Evolutionary conservation across 176 grass and related monocot species (phyloP).

Genomic region (Thinopyrum elongatum): DNA sequence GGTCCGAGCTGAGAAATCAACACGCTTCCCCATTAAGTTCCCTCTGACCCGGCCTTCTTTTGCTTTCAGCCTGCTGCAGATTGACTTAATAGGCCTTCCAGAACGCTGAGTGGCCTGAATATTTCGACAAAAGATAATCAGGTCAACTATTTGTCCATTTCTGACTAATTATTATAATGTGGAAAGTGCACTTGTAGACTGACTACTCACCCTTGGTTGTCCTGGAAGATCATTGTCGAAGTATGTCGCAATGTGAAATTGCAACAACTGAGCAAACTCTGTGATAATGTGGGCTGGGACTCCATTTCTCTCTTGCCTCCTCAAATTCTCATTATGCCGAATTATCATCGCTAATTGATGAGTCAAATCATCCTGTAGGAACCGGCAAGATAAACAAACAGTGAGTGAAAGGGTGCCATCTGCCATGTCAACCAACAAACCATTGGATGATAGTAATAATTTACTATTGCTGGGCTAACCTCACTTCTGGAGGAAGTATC

Average conservation of each 20-base stretch:
- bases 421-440: neutral
- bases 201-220: slow-evolving; percentile 63
- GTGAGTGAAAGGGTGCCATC: neutral
- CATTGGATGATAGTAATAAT: neutral
- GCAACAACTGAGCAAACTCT: slow-evolving; percentile 94
- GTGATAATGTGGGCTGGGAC: slow-evolving; percentile 98
- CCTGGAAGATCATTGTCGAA: slow-evolving; percentile 99
- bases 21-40: slow-evolving; percentile 97
- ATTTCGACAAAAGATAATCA: slow-evolving; percentile 17
- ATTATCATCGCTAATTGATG: slow-evolving; percentile 99
- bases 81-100: slow-evolving; percentile 96
- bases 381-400: neutral
- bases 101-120: slow-evolving; percentile 87
- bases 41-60: slow-evolving; percentile 99
- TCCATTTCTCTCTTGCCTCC: slow-evolving; percentile 93
- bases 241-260: slow-evolving; percentile 98
- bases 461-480: slow-evolving; percentile 30
- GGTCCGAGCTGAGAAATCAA: slow-evolving; percentile 94
- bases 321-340: slow-evolving; percentile 95
- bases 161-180: neutral
- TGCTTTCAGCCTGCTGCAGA: slow-evolving; percentile 94
- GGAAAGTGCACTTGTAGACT: neutral
- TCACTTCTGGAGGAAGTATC: slow-evolving; percentile 97
- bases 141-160: neutral
- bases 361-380: slow-evolving; percentile 91